phyloP scores from a whole-genome alignment of 768 basidiomycete species.

The Phaeolepiota aurea region DNA sequence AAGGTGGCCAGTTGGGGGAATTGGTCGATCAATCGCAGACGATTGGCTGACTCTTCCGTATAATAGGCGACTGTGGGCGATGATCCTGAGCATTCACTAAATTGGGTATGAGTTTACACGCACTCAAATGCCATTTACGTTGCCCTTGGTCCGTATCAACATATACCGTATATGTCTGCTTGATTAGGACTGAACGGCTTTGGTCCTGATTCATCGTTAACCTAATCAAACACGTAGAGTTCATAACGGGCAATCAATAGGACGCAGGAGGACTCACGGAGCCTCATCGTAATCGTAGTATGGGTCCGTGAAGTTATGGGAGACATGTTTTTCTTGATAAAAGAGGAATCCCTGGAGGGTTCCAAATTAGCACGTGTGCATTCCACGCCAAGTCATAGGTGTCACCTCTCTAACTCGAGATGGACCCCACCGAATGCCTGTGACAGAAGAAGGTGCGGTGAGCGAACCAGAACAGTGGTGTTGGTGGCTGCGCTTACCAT shows the following conservation, averaged over 20 bases:
- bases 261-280: conserved; percentile 13
- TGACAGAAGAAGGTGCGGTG: conserved; percentile 1
- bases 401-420: conserved; percentile 70
- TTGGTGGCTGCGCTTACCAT: conserved; percentile 33
- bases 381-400: conserved; percentile 2
- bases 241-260: conserved; percentile 1
- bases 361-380: neutral
- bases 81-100: conserved; percentile 12
- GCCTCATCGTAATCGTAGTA: conserved; percentile 25
- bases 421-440: conserved; percentile 70
- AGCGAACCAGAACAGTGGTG: neutral
- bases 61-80: conserved; percentile 64
- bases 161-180: conserved; percentile 77
- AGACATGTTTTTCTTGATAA: conserved; percentile 68
- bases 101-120: conserved; percentile 13
- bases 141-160: conserved; percentile 60
- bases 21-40: conserved; percentile 56
- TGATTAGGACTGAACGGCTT: conserved; percentile 44
- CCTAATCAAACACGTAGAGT: conserved; percentile 6
- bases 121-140: conserved; percentile 79
- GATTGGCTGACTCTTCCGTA: conserved; percentile 59
- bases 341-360: conserved; percentile 63
- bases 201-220: conserved; percentile 21
- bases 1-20: conserved; percentile 42
- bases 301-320: conserved; percentile 37